These are phyloP conservation scores for Ascoidea tarda DNA, from an alignment of 805 yeast genomes.

Conservation along the genomic window DNA sequence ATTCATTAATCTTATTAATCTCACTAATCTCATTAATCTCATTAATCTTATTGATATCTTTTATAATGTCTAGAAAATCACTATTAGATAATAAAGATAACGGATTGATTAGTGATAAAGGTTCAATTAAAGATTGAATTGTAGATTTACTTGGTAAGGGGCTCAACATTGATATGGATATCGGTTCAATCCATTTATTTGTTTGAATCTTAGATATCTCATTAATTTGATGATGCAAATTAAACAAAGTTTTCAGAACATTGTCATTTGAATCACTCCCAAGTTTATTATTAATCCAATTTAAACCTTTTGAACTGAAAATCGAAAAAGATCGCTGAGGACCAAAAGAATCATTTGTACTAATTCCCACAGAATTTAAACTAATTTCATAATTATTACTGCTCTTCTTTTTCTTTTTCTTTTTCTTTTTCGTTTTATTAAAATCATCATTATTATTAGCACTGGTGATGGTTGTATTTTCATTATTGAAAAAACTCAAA, in stretches of 20 bases:
- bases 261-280: slow-evolving; percentile 12
- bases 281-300: neutral
- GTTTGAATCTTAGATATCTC: slow-evolving; percentile 59
- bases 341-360: neutral
- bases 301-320: neutral
- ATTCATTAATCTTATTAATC: no score
- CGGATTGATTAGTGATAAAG: neutral
- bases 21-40: neutral
- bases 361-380: no score
- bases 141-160: slow-evolving; percentile 34
- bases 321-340: neutral
- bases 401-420: no score
- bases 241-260: slow-evolving; percentile 51
- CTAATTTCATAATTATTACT: no score
- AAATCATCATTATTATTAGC: neutral
- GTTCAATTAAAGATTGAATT: slow-evolving; percentile 39
- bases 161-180: neutral
- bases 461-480: neutral
- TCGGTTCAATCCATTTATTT: neutral
- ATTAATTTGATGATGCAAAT: slow-evolving; percentile 46
- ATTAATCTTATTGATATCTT: neutral
- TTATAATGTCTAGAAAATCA: slow-evolving; percentile 18
- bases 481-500: no score
- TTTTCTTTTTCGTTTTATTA: no score
- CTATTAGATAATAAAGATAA: slow-evolving; percentile 57